These are phyloP conservation scores for Colletotrichum eremochloae DNA, from an alignment of 2,329 filamentous ascomycete genomes.

Conservation along the genomic window DNA sequence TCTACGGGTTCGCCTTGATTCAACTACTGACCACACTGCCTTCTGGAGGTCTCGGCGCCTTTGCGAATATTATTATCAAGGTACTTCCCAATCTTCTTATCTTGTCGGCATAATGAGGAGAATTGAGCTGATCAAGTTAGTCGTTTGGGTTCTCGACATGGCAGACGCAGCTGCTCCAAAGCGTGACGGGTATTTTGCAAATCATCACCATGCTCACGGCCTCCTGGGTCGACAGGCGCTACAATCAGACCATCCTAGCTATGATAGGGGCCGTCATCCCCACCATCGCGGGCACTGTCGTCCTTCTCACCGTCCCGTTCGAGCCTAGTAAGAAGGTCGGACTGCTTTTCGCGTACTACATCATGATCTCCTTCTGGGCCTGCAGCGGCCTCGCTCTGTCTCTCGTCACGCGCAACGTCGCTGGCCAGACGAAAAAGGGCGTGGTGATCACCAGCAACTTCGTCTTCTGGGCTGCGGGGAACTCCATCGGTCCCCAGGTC, in stretches of 20 bases:
- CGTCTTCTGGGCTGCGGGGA: slow-evolving; percentile 57
- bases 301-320: slow-evolving; percentile 52
- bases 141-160: slow-evolving; percentile 74
- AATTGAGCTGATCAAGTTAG: not conserved
- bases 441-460: slow-evolving; percentile 57
- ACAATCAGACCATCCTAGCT: slow-evolving; percentile 73
- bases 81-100: not conserved
- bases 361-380: slow-evolving; percentile 59
- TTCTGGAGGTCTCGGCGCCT: slow-evolving; percentile 79
- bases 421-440: slow-evolving; percentile 60
- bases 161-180: slow-evolving; percentile 79
- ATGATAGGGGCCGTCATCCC: slow-evolving; percentile 77
- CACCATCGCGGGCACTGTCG: slow-evolving; percentile 56
- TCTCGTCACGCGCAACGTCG: slow-evolving; percentile 56
- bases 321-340: slow-evolving; percentile 53
- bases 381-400: slow-evolving; percentile 58
- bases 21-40: slow-evolving; percentile 80
- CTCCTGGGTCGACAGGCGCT: slow-evolving; percentile 76
- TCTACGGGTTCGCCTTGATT: slow-evolving; percentile 74
- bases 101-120: too few relatives aligned
- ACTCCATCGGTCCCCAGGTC: slow-evolving; percentile 57
- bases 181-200: slow-evolving; percentile 81
- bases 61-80: slow-evolving; percentile 80
- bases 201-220: slow-evolving; percentile 77
- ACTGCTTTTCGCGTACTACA: slow-evolving; percentile 57